Base-by-base conservation (phyloP, 306 rosid genomes). In the Acmispon strigosus region DNA sequence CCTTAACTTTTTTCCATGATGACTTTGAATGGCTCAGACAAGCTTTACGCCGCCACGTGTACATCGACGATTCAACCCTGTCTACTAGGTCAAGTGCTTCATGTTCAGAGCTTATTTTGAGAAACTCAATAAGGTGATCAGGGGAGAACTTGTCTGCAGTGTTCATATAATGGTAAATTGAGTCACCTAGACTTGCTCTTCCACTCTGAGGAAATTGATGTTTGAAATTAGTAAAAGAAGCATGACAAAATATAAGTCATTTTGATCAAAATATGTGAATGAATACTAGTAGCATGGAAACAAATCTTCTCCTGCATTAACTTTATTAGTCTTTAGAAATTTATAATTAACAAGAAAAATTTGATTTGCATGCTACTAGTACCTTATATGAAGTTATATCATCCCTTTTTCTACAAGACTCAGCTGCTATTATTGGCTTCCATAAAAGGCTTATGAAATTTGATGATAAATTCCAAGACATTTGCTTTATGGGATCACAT, bases 41-140 rank as follows among this genome's bases (percentile, higher is more conserved):
- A 15, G 99, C 88, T 69, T 95, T 95, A 16, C 96, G 87, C 51
- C 99, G 79, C 97, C 97, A 91, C 9, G 96, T 79, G 78, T 95
- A 91, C 97, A 95, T 91, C 3, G 99, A 91, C 14, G 99, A 87
- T 78, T 95, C 97, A 22, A 95, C 88, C 72, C 84, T 86, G 78
- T 95, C 97, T 16, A 91, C 96, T 27, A 95, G 81, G 66, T 89
- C 96, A 15, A 95, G 96, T 50, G 97, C 99, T 77, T 95, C 99
- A 62, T 85, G 97, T 50, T 95, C 99, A 1, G 96, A 87, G 57
- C 83, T 86, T 60, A 95, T 72, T 41, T 86, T 82, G 51, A 91
- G 85, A 66, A 78, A 64, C 76, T 91, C 92, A n/a, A 95, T 88
- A 27, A 95, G 90, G 39, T 75, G 45, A 8, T 89, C 90, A 0